Evolutionary conservation across 1,139 yeast species (phyloP).

Genomic region (Saccharomycopsis crataegensis): DNA sequence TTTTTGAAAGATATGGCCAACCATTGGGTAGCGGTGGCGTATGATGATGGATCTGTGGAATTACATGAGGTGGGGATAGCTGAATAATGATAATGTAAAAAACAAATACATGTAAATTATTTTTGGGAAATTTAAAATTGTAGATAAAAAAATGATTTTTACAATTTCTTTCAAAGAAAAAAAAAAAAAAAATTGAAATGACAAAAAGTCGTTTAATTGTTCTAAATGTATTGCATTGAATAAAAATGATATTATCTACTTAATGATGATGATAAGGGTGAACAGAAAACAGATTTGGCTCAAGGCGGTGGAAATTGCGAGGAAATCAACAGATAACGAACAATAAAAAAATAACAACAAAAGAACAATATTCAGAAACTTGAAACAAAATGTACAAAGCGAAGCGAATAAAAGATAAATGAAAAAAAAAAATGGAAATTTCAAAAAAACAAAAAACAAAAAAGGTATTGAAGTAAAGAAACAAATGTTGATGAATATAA

Average conservation of each 20-base stretch:
- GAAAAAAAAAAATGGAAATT: neutral
- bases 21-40: conserved; percentile 10
- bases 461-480: neutral
- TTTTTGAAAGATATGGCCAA: conserved; percentile 3
- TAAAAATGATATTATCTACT: too few species aligned
- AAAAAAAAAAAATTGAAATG: neutral
- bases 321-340: too few species aligned
- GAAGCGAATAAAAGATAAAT: too few species aligned
- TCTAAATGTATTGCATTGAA: too few species aligned
- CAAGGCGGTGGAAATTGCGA: too few species aligned
- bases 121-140: neutral
- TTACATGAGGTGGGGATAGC: conserved; percentile 1
- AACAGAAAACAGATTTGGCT: too few species aligned
- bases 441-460: neutral
- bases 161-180: neutral
- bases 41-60: conserved; percentile 17
- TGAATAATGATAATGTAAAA: neutral
- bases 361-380: too few species aligned
- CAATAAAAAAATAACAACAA: too few species aligned
- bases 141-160: neutral
- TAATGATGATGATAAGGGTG: too few species aligned
- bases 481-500: neutral
- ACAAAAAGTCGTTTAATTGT: neutral
- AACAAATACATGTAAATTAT: neutral
- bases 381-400: too few species aligned